phyloP scores from a whole-genome alignment of 768 basidiomycete genomes.

The Leucosporidium scottii region DNA sequence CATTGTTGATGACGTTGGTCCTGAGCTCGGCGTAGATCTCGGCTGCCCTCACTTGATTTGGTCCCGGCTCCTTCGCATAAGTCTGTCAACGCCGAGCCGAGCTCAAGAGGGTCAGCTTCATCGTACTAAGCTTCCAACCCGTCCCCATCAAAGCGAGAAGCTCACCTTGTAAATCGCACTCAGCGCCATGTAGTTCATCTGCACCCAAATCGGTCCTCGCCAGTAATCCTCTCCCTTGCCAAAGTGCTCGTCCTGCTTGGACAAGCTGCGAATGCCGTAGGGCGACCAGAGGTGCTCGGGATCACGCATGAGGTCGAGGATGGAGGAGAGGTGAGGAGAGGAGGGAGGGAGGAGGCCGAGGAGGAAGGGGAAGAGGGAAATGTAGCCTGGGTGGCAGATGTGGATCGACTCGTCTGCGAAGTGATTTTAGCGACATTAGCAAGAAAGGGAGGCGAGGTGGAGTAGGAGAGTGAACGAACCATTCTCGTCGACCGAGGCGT shows the following conservation, averaged over 20 bases:
- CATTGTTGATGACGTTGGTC: conserved; percentile 75
- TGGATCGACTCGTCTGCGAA: conserved; percentile 82
- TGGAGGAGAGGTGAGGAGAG: conserved; percentile 72
- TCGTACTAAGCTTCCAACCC: not conserved
- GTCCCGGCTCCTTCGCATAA: conserved; percentile 72
- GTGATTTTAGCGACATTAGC: no score
- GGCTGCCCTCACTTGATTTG: conserved; percentile 64
- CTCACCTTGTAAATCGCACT: conserved; percentile 66
- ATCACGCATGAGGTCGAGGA: conserved; percentile 70
- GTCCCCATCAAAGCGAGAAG: conserved; percentile 51
- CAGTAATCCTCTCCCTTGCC: conserved; percentile 94
- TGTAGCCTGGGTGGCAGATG: conserved; percentile 82
- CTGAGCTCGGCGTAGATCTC: conserved; percentile 74
- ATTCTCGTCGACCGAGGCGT: conserved; percentile 72
- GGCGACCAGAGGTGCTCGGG: conserved; percentile 85
- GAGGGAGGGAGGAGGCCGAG: conserved; percentile 67
- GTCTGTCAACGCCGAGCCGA: conserved; percentile 47
- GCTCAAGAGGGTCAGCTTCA: not conserved
- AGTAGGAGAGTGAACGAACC: conserved; percentile 47
- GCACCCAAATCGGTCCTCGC: conserved; percentile 94
- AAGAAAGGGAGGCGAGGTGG: not conserved
- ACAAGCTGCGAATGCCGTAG: conserved; percentile 81
- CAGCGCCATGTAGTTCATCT: conserved; percentile 90
- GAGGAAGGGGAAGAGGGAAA: conserved; percentile 89
- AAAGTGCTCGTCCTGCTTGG: conserved; percentile 79